A percentile compares a stretch with the other conserved stretches of the same genome.
These are phyloP conservation scores for Apiospora pterosperma DNA, from an alignment of 2,329 filamentous ascomycete genomes.

Conservation along the genomic window DNA sequence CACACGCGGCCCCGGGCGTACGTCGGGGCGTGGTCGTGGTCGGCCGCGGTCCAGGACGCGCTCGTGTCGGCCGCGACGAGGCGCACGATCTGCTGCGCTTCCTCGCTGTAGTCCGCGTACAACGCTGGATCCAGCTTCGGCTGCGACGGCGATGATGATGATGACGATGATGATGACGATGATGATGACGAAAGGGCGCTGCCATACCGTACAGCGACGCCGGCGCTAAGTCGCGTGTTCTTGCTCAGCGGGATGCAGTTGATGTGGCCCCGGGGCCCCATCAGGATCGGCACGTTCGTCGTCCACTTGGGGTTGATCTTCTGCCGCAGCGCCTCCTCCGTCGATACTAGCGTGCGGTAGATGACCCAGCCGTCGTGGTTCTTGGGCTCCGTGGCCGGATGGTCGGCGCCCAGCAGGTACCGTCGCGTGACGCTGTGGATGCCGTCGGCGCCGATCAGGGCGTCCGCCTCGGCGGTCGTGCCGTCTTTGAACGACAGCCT, in stretches of 20 bases:
- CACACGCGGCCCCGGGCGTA: constrained; percentile 23
- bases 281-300: constrained; percentile 27
- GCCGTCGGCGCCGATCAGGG: constrained; percentile 32
- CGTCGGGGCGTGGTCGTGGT: constrained; percentile 31
- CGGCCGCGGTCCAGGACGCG: constrained; percentile 27
- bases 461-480: constrained; percentile 22
- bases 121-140: constrained; percentile 21
- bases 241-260: constrained; percentile 31
- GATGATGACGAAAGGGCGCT: constrained; percentile 5
- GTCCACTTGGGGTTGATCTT: constrained; percentile 26
- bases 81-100: constrained; percentile 26
- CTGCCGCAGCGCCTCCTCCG: constrained; percentile 18
- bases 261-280: constrained; percentile 28
- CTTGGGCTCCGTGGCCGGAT: constrained; percentile 26
- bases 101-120: constrained; percentile 27
- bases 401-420: constrained; percentile 25
- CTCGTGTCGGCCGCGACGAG: constrained; percentile 27
- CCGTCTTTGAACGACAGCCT: constrained; percentile 23
- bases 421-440: constrained; percentile 28
- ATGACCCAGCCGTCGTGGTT: constrained; percentile 31
- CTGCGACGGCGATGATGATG: too few species aligned
- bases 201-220: constrained; percentile 28
- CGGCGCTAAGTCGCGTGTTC: constrained; percentile 29
- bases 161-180: too few species aligned
- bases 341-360: constrained; percentile 25